Evolutionary conservation across 2,329 filamentous ascomycete species (phyloP).

Genomic region (Cucurbitaria berberidis): DNA sequence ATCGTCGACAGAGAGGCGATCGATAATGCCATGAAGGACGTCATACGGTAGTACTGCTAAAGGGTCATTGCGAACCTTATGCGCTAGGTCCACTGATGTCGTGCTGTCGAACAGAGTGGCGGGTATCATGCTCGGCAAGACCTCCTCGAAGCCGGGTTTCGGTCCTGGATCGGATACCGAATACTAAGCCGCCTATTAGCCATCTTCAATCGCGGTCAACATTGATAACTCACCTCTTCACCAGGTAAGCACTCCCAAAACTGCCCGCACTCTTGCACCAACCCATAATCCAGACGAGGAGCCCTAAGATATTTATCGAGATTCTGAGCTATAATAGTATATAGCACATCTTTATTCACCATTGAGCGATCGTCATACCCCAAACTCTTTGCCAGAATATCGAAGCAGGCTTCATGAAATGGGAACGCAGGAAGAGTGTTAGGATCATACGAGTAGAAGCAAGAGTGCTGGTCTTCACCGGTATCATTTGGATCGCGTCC

Average conservation of each 20-base stretch:
- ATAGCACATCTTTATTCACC: constrained; percentile 23
- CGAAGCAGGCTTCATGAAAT: constrained; percentile 27
- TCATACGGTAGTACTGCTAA: constrained; percentile 18
- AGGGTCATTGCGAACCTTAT: constrained; percentile 19
- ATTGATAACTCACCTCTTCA: constrained; percentile 17
- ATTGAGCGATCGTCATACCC: constrained; percentile 2
- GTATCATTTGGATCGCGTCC: constrained; percentile 20
- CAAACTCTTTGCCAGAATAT: constrained; percentile 19
- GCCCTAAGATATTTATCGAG: background rate
- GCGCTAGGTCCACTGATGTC: background rate
- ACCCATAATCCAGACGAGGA: constrained; percentile 23
- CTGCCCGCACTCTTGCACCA: constrained; percentile 4
- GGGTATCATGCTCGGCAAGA: constrained; percentile 13
- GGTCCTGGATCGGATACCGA: constrained; percentile 12
- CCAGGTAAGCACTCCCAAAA: constrained; percentile 20
- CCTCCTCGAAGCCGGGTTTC: constrained; percentile 3
- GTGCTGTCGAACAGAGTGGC: constrained; percentile 5
- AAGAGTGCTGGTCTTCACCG: background rate
- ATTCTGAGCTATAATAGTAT: constrained; percentile 6
- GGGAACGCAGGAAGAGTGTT: constrained; percentile 12
- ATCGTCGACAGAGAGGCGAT: constrained; percentile 8
- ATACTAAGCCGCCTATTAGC: constrained; percentile 7
- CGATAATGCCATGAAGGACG: constrained; percentile 13
- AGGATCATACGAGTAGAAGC: constrained; percentile 8
- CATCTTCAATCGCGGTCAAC: background rate